A percentile compares a stretch with the other conserved stretches of the same genome.
Evolutionary conservation across 1,284 basidiomycete species (phyloP).

Genomic region (Leccinum pachyderme): DNA sequence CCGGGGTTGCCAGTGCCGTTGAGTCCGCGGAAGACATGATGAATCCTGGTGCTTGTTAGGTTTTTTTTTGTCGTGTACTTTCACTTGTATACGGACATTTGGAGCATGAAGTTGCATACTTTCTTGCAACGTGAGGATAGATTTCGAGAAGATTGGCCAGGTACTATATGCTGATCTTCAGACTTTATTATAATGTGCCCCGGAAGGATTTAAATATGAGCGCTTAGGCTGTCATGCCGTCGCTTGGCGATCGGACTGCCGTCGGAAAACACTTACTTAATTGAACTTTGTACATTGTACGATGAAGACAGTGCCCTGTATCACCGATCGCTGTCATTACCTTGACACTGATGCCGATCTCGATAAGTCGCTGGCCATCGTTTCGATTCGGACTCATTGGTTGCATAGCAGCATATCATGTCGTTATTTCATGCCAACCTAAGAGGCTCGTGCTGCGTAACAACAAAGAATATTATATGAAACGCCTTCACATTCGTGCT

Average conservation of each 20-base stretch:
- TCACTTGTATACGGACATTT: background rate
- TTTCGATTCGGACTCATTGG: background rate
- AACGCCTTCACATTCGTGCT: conserved; percentile 30
- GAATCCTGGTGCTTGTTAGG: background rate
- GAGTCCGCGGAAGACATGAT: conserved; percentile 30
- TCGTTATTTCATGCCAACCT: background rate
- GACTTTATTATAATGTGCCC: background rate
- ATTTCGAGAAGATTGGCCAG: background rate
- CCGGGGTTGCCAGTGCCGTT: conserved; percentile 38
- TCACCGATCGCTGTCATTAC: background rate
- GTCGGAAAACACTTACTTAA: background rate
- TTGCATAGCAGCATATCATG: background rate
- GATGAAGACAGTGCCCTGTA: no score
- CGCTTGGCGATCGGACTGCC: background rate
- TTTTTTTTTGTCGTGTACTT: background rate
- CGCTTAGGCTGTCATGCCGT: background rate
- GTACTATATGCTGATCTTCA: background rate
- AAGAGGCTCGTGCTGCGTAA: background rate
- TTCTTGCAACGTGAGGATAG: background rate
- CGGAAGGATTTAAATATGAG: background rate
- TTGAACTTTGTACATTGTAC: no score
- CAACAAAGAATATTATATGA: background rate
- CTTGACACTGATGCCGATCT: background rate
- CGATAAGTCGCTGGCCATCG: background rate
- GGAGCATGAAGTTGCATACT: background rate